Conservation (phyloP, 202 grass and related monocot genomes). For the Carex sylvatica region DNA sequence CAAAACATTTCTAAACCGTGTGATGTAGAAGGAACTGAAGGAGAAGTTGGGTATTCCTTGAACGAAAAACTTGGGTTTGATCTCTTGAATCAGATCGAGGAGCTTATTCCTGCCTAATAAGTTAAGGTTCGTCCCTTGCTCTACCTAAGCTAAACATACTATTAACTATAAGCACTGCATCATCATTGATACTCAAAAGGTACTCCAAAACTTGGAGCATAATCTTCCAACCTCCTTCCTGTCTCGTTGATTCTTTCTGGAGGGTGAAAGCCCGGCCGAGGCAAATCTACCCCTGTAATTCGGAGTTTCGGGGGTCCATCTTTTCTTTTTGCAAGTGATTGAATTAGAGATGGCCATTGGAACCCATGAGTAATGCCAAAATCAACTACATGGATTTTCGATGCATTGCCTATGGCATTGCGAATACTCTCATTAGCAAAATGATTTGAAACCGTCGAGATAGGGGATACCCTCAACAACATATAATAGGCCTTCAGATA, state of each 20-base stretch:
- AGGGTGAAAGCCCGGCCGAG: conserved; percentile 44
- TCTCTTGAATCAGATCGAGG: conserved; percentile 37
- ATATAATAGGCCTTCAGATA: no score
- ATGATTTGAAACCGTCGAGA: conserved; percentile 6
- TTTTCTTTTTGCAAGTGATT: background rate
- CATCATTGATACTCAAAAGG: conserved; percentile 49
- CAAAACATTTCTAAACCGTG: conserved; percentile 41
- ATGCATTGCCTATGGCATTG: background rate
- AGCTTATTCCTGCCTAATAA: background rate
- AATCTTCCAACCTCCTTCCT: conserved; percentile 39
- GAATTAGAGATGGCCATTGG: background rate
- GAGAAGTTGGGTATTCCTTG: conserved; percentile 42
- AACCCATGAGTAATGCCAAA: conserved; percentile 24
- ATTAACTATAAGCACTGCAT: conserved; percentile 57
- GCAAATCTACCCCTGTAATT: conserved; percentile 52
- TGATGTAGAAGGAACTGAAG: conserved; percentile 48
- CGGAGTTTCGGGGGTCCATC: background rate
- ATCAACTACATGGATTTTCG: conserved; percentile 33
- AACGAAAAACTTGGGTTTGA: conserved; percentile 43
- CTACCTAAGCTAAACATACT: background rate
- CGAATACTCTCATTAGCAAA: conserved; percentile 11
- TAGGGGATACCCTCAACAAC: background rate
- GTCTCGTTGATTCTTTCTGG: conserved; percentile 10
- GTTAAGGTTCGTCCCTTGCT: no score
- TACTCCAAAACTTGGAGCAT: conserved; percentile 56